Conservation (phyloP, 2,329 filamentous ascomycete genomes). For the Fusarium penzigii region DNA sequence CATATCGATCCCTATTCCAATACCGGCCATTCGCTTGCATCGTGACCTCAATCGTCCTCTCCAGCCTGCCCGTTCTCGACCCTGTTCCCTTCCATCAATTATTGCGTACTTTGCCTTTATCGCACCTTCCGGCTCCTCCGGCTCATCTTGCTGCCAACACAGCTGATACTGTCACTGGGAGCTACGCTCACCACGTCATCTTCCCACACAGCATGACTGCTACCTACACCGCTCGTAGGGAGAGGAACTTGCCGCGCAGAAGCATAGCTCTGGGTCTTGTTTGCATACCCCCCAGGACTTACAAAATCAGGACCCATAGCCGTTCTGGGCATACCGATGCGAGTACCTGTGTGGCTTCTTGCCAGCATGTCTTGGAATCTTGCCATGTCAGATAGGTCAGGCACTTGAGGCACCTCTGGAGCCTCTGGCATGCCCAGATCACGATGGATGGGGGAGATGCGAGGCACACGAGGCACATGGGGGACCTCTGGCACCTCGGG, state of each 20-base stretch:
- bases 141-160: conserved; percentile 47
- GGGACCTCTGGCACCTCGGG: conserved; percentile 16
- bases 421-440: conserved; percentile 5
- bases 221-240: conserved; percentile 43
- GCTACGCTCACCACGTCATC: conserved; percentile 56
- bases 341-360: conserved; percentile 34
- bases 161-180: conserved; percentile 64
- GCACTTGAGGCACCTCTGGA: conserved; percentile 11
- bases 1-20: too few relatives aligned
- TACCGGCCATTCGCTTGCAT: too few relatives aligned
- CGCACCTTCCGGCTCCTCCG: conserved; percentile 27
- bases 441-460: conserved; percentile 6
- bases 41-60: too few relatives aligned
- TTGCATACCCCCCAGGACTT: conserved; percentile 19
- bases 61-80: too few relatives aligned
- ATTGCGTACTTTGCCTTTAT: conserved; percentile 15
- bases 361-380: conserved; percentile 25
- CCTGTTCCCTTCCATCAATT: too few relatives aligned
- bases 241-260: conserved; percentile 40
- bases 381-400: conserved; percentile 16
- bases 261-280: conserved; percentile 27
- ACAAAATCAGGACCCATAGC: conserved; percentile 18
- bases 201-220: conserved; percentile 44
- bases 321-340: conserved; percentile 23
- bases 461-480: neutral